Conservation (phyloP, 805 yeast species). For the Ogataea corticis region DNA sequence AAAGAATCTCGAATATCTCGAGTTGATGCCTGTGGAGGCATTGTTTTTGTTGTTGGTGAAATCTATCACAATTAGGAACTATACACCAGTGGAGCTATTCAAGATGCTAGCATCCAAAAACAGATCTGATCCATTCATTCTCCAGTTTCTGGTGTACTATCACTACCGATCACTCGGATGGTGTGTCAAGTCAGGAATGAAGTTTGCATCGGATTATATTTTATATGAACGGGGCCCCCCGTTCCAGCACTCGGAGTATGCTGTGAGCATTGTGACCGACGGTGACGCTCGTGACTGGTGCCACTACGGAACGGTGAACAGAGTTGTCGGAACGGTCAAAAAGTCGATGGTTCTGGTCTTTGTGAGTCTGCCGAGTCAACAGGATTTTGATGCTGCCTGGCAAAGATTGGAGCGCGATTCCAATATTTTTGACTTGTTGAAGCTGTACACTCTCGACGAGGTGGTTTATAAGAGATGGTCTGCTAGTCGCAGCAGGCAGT, state of each 20-base stretch:
- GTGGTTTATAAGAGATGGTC: constrained; percentile 79
- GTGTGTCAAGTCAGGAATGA: constrained; percentile 91
- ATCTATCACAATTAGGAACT: constrained; percentile 33
- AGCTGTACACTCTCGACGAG: constrained; percentile 57
- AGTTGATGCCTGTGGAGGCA: constrained; percentile 74
- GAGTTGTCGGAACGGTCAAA: constrained; percentile 86
- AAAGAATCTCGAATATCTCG: constrained; percentile 48
- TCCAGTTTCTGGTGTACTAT: constrained; percentile 74
- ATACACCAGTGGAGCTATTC: constrained; percentile 14
- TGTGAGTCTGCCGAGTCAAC: constrained; percentile 55
- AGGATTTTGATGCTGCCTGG: constrained; percentile 29
- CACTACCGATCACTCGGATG: constrained; percentile 88
- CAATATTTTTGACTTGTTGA: constrained; percentile 36
- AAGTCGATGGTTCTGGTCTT: constrained; percentile 72
- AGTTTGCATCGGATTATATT: constrained; percentile 85
- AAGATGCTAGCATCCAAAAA: constrained; percentile 12
- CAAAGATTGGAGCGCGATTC: not conserved
- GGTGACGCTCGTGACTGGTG: constrained; percentile 37
- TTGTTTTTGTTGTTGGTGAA: constrained; percentile 56
- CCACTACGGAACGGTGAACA: constrained; percentile 67
- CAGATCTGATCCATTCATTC: constrained; percentile 43
- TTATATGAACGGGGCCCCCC: constrained; percentile 93
- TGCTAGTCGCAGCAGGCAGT: constrained; percentile 82
- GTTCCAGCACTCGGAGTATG: constrained; percentile 89
- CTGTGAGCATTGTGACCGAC: constrained; percentile 39